Evolutionary conservation across 306 rosid species (phyloP), one percentile per base, ranked within the genome.

Genomic region (Malus fusca): DNA sequence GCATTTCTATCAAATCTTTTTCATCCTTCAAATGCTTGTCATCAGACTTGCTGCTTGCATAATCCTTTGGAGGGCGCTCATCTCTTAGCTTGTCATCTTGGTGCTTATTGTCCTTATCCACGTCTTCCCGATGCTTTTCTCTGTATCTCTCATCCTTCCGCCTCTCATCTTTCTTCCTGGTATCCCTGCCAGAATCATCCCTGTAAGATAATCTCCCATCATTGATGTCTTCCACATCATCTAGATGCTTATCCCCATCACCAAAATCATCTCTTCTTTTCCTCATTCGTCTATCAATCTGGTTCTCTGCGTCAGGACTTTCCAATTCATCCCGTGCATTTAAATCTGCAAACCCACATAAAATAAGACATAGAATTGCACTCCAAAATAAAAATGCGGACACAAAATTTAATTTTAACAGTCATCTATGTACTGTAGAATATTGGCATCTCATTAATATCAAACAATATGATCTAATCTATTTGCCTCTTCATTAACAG

Each of bases 141-240:
- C 79, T 86, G 66, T 86, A 81, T 82, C 87, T 90, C 40, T 96
- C 99, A 80, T 96, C 98, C 81, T 82, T 96, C 74, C 87, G 93
- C 79, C 86, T 96, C 81, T 96, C 99, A 83, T 89, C 93, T 86
- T 87, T 96, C 71, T 83, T 88, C 76, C 84, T 88, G 66, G 81
- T 93, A 75, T 92, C 98, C 85, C 84, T 89, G 51, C 83, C 74
- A 84, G 43, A 44, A 74, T 89, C 97, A 84, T 90, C 93, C 85
- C 83, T 88, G 65, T 91, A 85, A 51, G 87, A 88, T 72, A 87
- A 74, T 60, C 83, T 82, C 60, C 89, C 90, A 69, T 83, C 86
- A 71, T 71, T 87, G 60, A 85, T 75, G 77, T 92, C 97, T 22
- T 88, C 85, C 11, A 35, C 55, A 78, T 87, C 93, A 76, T 87